Base-by-base conservation (phyloP, 2,329 filamentous ascomycete species). In the Rhinocladiella similis region DNA sequence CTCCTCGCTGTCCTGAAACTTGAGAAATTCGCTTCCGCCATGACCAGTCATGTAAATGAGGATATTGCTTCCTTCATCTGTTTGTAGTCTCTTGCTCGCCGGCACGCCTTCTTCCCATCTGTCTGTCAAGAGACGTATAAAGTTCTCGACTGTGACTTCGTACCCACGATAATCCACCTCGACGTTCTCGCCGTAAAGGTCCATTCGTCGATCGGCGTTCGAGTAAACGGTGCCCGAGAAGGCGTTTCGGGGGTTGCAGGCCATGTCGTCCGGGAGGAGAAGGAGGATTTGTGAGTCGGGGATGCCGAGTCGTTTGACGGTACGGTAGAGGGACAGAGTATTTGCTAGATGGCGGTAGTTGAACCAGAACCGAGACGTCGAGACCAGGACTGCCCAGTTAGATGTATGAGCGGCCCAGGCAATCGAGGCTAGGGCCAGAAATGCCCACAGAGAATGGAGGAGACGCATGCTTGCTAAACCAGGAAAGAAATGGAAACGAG, bases 191-290 rank as follows among this genome's bases (percentile, higher is more conserved):
- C 95, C 94, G 72, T 99, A 99, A 4, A 99, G 81, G 70, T 99
- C 94, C 47, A 99, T 88, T 7, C 91, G 91, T 63, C 94, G 89
- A 73, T 97, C 92, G 36, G 94, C 92, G 71, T 99, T 97, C 76
- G 94, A 97, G 82, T 97, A 99, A 27, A 99, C 94, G 51, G 92
- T 97, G 50, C 94, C 94, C 0, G 94, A 92, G 73, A 99, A 99
- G 48, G 92, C 91, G 72, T 99, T 99, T 68, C 94, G 91, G 29
- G 94, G 94, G 75, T 99, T 99, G 81, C 94, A 99, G 38, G 94
- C 94, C 91, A 99, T 97, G 77, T 99, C 94, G 73, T 99, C 94
- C 19, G 94, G 94, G n/a, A 99, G 85, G 92, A 99, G 97, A 65
- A 99, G 88, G 72, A 99, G 97, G 75, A 99, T 99, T 73, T 99